These are phyloP conservation scores for Tolypocladium tropicale DNA, from an alignment of 2,329 filamentous ascomycete genomes.

Conservation along the genomic window DNA sequence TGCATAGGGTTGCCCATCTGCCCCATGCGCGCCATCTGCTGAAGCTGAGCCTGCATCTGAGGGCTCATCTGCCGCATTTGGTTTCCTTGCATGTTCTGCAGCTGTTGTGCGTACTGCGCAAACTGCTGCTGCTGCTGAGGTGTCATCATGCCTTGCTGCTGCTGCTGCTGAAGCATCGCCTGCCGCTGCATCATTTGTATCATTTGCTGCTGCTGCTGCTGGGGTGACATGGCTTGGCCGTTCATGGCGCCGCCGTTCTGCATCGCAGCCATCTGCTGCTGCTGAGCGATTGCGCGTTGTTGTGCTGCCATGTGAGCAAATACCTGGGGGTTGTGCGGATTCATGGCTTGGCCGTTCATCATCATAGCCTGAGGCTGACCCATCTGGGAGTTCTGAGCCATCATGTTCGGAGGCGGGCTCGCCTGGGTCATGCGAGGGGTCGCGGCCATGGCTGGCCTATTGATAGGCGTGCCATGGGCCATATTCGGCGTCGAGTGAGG, in stretches of 20 bases:
- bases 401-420: slow-evolving; percentile 50
- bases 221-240: slow-evolving; percentile 22
- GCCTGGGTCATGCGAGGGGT: slow-evolving; percentile 54
- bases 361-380: slow-evolving; percentile 37
- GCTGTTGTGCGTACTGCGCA: slow-evolving; percentile 28
- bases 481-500: slow-evolving; percentile 52
- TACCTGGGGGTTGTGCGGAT: slow-evolving; percentile 25
- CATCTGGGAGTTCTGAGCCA: slow-evolving; percentile 47
- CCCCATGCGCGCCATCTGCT: slow-evolving; percentile 26
- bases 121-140: slow-evolving; percentile 30
- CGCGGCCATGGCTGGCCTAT: slow-evolving; percentile 37
- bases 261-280: slow-evolving; percentile 32
- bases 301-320: slow-evolving; percentile 39
- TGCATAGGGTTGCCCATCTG: slow-evolving; percentile 28
- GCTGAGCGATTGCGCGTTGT: slow-evolving; percentile 33
- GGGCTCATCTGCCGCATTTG: slow-evolving; percentile 25
- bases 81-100: slow-evolving; percentile 1
- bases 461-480: slow-evolving; percentile 48
- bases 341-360: slow-evolving; percentile 38
- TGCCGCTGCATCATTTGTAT: slow-evolving; percentile 28
- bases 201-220: slow-evolving; percentile 26
- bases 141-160: slow-evolving; percentile 29
- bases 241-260: slow-evolving; percentile 29
- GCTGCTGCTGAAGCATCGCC: slow-evolving; percentile 28
- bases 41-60: slow-evolving; percentile 27